phyloP scores from a whole-genome alignment of 176 grass and related monocot species.

The Calamus simplicifolius region DNA sequence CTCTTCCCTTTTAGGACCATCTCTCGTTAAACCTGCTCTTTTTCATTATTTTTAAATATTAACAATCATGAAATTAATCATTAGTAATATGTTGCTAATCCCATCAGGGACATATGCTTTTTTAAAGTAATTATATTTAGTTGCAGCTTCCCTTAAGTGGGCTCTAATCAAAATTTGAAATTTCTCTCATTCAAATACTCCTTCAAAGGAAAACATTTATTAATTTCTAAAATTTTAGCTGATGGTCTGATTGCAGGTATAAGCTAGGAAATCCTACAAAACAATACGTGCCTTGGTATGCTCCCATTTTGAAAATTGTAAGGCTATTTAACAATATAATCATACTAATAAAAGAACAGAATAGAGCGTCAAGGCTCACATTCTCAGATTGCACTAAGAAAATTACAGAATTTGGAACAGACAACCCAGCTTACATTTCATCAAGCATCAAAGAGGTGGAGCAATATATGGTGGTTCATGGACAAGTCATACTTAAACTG shows the following conservation, averaged over 20 bases:
- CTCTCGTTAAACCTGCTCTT: too few species aligned
- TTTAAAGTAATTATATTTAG: too few species aligned
- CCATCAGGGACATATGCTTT: too few species aligned
- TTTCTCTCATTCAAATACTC: too few species aligned
- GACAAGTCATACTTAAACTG: constrained; percentile 63
- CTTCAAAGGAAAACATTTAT: too few species aligned
- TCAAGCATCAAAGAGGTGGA: constrained; percentile 41
- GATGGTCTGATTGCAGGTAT: constrained; percentile 58
- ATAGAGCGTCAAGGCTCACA: constrained; percentile 42
- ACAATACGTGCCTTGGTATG: constrained; percentile 60
- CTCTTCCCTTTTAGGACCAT: too few species aligned
- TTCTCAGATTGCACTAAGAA: constrained; percentile 47
- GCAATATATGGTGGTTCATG: constrained; percentile 60
- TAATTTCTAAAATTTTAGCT: too few species aligned
- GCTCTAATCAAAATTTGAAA: too few species aligned
- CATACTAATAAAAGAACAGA: constrained; percentile 59
- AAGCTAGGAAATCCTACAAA: constrained; percentile 52
- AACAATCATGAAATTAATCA: too few species aligned
- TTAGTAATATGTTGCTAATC: too few species aligned
- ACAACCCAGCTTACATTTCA: constrained; percentile 53
- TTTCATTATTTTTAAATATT: too few species aligned
- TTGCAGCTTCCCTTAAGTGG: too few species aligned
- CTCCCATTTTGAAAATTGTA: constrained; percentile 71
- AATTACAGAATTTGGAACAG: constrained; percentile 46
- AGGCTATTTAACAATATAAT: constrained; percentile 74